Evolutionary conservation across 2,329 filamentous ascomycete genomes (phyloP).

Genomic region (Colletotrichum australisinense): DNA sequence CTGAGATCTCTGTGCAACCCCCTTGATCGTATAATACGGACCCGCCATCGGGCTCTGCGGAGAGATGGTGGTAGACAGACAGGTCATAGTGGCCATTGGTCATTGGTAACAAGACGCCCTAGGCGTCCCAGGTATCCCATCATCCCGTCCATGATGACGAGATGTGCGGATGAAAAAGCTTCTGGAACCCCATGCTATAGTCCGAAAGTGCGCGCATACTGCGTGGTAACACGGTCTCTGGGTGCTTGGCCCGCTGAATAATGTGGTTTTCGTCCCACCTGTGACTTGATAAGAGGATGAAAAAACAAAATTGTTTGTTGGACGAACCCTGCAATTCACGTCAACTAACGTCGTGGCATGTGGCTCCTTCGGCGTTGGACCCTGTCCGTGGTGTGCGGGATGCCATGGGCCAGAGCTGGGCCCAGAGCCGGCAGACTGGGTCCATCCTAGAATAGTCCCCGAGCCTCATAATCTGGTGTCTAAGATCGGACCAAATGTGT

Average conservation of each 20-base stretch:
- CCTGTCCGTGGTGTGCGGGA: conserved; percentile 17
- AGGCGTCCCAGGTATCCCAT: neutral
- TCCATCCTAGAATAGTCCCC: neutral
- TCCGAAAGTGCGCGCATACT: neutral
- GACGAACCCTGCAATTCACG: neutral
- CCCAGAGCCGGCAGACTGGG: neutral
- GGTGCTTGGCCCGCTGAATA: neutral
- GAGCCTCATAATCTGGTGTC: neutral
- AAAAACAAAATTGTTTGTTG: neutral
- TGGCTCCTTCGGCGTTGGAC: conserved; percentile 9
- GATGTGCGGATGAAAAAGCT: conserved; percentile 3
- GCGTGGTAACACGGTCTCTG: neutral
- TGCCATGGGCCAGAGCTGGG: neutral
- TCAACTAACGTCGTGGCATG: neutral
- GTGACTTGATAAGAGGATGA: neutral
- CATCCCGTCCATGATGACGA: conserved; percentile 13
- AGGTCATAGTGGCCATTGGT: neutral
- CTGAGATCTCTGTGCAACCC: conserved; percentile 18
- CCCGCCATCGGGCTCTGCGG: conserved; percentile 2
- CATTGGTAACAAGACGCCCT: neutral
- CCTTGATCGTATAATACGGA: neutral
- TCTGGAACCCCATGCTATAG: neutral
- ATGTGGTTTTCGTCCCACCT: too few relatives aligned
- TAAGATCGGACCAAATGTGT: neutral
- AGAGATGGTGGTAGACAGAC: neutral